A percentile compares a stretch with the other conserved stretches of the same genome.
These are phyloP conservation scores for Agaricus subrufescens DNA, from an alignment of 768 basidiomycete genomes.

Conservation along the genomic window DNA sequence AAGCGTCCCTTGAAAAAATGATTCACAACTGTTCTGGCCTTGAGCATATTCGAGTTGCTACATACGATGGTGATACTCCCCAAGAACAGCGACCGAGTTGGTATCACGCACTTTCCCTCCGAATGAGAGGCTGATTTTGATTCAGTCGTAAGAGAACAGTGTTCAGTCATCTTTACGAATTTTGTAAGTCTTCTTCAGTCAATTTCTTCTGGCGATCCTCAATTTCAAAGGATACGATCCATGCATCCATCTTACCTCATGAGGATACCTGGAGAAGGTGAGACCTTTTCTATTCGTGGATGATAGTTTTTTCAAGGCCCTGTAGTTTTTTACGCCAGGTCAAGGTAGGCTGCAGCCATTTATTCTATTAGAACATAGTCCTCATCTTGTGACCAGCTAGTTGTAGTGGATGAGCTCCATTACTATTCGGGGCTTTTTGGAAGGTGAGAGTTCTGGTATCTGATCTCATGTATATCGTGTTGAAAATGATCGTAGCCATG, in stretches of 20 bases:
- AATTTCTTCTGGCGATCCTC: background rate
- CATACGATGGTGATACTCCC: constrained; percentile 88
- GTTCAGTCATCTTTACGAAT: constrained; percentile 85
- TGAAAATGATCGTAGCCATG: constrained; percentile 47
- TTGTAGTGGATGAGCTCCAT: constrained; percentile 85
- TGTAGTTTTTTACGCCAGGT: constrained; percentile 71
- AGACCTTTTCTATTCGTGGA: constrained; percentile 5
- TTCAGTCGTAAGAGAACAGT: constrained; percentile 63
- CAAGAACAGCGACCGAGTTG: constrained; percentile 59
- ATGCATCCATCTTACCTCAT: constrained; percentile 78
- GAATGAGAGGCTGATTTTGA: background rate
- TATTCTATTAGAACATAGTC: background rate
- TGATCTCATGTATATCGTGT: background rate
- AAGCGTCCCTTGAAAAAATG: constrained; percentile 61
- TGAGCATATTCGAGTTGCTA: constrained; percentile 62
- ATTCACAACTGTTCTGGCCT: constrained; percentile 56
- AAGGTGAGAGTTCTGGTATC: constrained; percentile 40
- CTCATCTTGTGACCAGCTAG: constrained; percentile 32
- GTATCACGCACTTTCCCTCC: constrained; percentile 5
- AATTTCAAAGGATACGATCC: constrained; percentile 67
- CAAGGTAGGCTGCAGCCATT: constrained; percentile 29
- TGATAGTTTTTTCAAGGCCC: constrained; percentile 3
- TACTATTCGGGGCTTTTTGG: constrained; percentile 81
- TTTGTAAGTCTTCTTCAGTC: constrained; percentile 48
- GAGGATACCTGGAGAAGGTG: constrained; percentile 82